These are phyloP conservation scores for Handroanthus guayacan DNA, from an alignment of 257 asterid species.

Conservation along the genomic window DNA sequence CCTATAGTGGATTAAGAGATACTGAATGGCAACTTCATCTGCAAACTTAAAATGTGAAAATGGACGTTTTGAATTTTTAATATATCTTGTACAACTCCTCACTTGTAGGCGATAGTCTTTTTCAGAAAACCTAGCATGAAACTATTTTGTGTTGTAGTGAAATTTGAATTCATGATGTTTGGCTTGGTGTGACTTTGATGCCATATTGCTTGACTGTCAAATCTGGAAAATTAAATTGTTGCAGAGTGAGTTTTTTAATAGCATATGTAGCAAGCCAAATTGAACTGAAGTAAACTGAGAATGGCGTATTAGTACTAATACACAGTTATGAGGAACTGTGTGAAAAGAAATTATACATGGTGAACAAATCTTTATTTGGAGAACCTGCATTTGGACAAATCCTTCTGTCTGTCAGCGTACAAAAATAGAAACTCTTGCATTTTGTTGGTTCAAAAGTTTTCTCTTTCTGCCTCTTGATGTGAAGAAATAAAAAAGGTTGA, in stretches of 20 bases:
- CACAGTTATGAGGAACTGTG: neutral
- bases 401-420: neutral
- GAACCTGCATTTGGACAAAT: conserved; percentile 3
- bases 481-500: too few species aligned
- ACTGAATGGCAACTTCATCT: neutral
- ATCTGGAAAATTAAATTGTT: conserved; percentile 4
- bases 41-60: neutral
- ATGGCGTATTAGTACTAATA: neutral
- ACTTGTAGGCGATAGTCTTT: neutral
- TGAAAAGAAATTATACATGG: neutral
- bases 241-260: neutral
- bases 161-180: neutral
- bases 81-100: neutral
- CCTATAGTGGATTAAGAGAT: neutral
- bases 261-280: neutral
- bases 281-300: neutral
- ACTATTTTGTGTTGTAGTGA: neutral
- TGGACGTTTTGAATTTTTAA: neutral
- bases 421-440: neutral
- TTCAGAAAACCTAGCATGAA: neutral
- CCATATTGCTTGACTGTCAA: neutral
- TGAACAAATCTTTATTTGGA: neutral
- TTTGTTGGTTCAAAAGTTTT: neutral
- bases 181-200: neutral
- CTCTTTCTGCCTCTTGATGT: neutral